These are phyloP conservation scores for Fusarium sp. DNA, from an alignment of 2,329 filamentous ascomycete genomes.

Conservation along the genomic window DNA sequence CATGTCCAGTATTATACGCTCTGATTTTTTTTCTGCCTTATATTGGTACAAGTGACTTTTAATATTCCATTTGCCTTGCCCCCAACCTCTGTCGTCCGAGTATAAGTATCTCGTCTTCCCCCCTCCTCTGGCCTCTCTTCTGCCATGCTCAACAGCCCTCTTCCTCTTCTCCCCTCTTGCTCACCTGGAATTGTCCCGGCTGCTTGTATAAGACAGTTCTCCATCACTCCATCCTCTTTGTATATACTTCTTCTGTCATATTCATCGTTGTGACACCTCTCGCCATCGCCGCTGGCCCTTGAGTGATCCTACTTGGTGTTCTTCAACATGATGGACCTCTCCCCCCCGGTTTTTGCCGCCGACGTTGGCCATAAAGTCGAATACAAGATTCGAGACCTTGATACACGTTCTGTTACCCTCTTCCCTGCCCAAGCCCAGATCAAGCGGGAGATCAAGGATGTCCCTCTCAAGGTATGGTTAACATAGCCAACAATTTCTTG, in stretches of 20 bases:
- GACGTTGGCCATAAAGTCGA: slow-evolving; percentile 60
- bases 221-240: background rate
- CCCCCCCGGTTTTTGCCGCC: slow-evolving; percentile 48
- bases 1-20: background rate
- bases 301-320: background rate
- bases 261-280: background rate
- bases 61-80: slow-evolving; percentile 9
- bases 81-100: slow-evolving; percentile 10
- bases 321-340: background rate
- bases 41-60: slow-evolving; percentile 21
- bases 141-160: slow-evolving; percentile 21
- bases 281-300: background rate
- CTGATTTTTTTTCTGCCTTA: slow-evolving; percentile 13
- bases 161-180: background rate
- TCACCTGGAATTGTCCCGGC: too few relatives aligned
- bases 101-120: slow-evolving; percentile 46
- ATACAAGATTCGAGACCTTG: slow-evolving; percentile 68
- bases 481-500: background rate
- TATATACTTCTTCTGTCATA: background rate
- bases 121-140: slow-evolving; percentile 28
- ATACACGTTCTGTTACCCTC: slow-evolving; percentile 72
- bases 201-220: background rate
- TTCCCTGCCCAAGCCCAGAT: slow-evolving; percentile 73
- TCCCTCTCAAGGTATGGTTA: slow-evolving; percentile 53
- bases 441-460: slow-evolving; percentile 69